Conservation (phyloP, 768 basidiomycete genomes). For the Mycena indigotica region DNA sequence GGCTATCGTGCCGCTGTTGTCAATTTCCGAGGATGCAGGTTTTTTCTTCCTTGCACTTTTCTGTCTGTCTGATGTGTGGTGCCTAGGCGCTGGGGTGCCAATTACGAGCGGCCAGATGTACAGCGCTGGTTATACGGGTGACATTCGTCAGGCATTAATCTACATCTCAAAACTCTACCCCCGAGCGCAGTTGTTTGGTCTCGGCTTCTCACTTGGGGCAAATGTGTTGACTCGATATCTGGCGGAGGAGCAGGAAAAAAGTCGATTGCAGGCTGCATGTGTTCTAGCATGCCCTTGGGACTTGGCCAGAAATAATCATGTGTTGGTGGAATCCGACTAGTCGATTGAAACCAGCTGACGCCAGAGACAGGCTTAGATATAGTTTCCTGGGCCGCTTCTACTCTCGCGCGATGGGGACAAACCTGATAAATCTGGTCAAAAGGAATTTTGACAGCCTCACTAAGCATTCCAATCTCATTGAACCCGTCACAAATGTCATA, state of each 20-base stretch:
- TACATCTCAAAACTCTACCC: constrained; percentile 77
- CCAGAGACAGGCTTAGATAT: constrained; percentile 1
- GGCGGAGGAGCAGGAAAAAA: constrained; percentile 73
- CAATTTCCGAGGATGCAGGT: constrained; percentile 90
- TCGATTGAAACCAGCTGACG: constrained; percentile 7
- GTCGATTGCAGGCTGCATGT: constrained; percentile 66
- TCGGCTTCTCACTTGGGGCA: constrained; percentile 94
- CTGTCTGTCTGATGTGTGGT: constrained; percentile 12
- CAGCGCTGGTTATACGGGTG: constrained; percentile 88
- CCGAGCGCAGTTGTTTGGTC: constrained; percentile 75
- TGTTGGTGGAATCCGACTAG: constrained; percentile 35
- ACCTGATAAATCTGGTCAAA: constrained; percentile 61
- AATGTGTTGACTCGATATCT: constrained; percentile 89
- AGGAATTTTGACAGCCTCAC: constrained; percentile 52
- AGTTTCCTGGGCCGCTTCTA: constrained; percentile 68
- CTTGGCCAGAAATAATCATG: constrained; percentile 48
- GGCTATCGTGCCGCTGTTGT: constrained; percentile 90
- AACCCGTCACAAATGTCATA: constrained; percentile 48
- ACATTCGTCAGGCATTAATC: constrained; percentile 78
- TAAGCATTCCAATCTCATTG: constrained; percentile 53
- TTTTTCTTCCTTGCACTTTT: constrained; percentile 4
- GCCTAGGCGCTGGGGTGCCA: constrained; percentile 78
- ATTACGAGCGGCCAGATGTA: constrained; percentile 83
- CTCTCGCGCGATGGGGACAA: constrained; percentile 77
- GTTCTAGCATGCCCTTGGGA: constrained; percentile 72